Percentiles rank a stretch among this genome's conserved stretches.
phyloP scores from a whole-genome alignment of 2,329 filamentous ascomycete species.

The Penicillium aurantiogriseum region DNA sequence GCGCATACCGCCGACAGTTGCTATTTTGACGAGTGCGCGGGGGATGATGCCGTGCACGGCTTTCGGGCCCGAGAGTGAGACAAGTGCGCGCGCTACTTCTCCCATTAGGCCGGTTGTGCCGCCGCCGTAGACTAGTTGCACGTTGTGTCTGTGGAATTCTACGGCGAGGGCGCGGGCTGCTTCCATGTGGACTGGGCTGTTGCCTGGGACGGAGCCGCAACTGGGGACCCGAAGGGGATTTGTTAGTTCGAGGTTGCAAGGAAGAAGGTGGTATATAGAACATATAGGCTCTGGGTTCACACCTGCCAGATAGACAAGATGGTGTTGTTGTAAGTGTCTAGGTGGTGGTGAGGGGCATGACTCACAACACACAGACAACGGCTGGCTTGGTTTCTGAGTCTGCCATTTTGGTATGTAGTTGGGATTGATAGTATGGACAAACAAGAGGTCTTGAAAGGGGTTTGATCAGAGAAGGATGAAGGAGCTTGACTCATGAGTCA shows the following conservation, averaged over 20 bases:
- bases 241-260: slow-evolving; percentile 4
- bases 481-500: background rate
- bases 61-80: slow-evolving; percentile 74
- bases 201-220: slow-evolving; percentile 79
- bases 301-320: background rate
- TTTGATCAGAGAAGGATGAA: background rate
- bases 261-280: background rate
- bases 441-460: background rate
- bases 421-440: background rate
- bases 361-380: slow-evolving; percentile 84
- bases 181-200: slow-evolving; percentile 70
- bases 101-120: slow-evolving; percentile 96
- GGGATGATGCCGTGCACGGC: slow-evolving; percentile 94
- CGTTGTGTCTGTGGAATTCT: slow-evolving; percentile 71
- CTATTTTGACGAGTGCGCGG: slow-evolving; percentile 74
- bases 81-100: slow-evolving; percentile 82
- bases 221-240: slow-evolving; percentile 36
- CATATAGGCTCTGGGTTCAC: background rate
- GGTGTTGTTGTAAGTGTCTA: background rate
- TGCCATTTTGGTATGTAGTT: background rate
- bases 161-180: slow-evolving; percentile 73
- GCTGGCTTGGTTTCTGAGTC: slow-evolving; percentile 43
- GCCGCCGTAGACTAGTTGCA: slow-evolving; percentile 88
- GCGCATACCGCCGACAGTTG: slow-evolving; percentile 44
- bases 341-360: slow-evolving; percentile 7